A percentile compares a stretch with the other conserved stretches of the same genome.
phyloP scores from a whole-genome alignment of 1,284 basidiomycete species.

The Cutaneotrichosporon curvatum region DNA sequence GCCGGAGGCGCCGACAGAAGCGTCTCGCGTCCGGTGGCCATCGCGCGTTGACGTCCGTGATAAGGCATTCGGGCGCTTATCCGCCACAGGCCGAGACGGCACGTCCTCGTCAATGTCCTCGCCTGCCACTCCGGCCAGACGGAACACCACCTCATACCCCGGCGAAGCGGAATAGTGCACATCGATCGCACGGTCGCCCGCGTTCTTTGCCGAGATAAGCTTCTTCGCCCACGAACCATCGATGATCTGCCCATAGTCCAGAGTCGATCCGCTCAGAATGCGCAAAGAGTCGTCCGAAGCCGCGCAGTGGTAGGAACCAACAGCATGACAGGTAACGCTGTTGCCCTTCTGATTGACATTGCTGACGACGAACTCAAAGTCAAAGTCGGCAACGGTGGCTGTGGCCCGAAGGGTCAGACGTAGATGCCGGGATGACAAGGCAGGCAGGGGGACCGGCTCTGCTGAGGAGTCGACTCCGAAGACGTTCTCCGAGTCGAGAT shows the following conservation, averaged over 20 bases:
- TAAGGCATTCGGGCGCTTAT: constrained; percentile 13
- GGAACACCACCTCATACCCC: constrained; percentile 48
- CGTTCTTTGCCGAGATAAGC: constrained; percentile 48
- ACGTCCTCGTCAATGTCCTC: constrained; percentile 42
- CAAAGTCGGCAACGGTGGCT: constrained; percentile 31
- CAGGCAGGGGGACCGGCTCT: constrained; percentile 37
- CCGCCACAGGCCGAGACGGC: constrained; percentile 14
- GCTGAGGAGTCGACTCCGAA: constrained; percentile 39
- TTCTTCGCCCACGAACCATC: constrained; percentile 50
- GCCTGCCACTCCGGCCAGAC: constrained; percentile 46
- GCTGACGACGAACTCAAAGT: constrained; percentile 40
- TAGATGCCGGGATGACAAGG: constrained; percentile 39
- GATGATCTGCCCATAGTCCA: constrained; percentile 50
- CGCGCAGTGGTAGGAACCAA: constrained; percentile 30
- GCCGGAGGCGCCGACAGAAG: neutral
- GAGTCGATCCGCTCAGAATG: constrained; percentile 45
- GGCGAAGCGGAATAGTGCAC: constrained; percentile 46
- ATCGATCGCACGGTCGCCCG: constrained; percentile 46
- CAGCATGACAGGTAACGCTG: constrained; percentile 32
- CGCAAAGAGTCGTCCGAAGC: constrained; percentile 45
- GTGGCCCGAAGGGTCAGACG: constrained; percentile 32
- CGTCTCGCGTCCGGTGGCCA: neutral
- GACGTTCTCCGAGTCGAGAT: constrained; percentile 44
- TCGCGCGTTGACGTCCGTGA: constrained; percentile 34
- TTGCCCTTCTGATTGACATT: constrained; percentile 42